Evolutionary conservation across 148 eudicot species (phyloP), one percentile per base, ranked within the genome.

Genomic region (Heliamphora exappendiculata): DNA sequence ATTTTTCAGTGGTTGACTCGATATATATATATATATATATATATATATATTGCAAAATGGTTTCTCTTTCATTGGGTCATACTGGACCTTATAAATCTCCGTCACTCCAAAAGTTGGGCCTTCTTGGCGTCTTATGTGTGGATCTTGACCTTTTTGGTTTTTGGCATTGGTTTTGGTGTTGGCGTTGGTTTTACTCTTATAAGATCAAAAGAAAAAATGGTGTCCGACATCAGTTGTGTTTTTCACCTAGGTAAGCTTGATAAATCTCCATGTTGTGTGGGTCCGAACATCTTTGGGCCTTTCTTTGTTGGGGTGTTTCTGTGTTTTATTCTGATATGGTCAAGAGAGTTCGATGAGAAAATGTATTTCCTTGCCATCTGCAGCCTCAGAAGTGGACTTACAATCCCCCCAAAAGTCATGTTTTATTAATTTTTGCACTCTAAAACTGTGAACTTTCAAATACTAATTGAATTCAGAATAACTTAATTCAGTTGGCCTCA

Each of bases 391-490:
- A 60, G 28, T 60, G 14, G 66, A 31, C 37, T 14, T 60, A 28
- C 66, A 60, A 60, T 60, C 66, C 31, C 31, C 37, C 31, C 39
- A 60, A 60, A 60, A 60, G 8, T 14, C 16, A 14, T 28, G 26
- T 28, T 42, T 65, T 17, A 17, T 37, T 65, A 22, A 20, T 16
- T 13, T 64, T 34, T 16, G 7, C 68, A 1, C 24, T 64, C 22
- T 64, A 22, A 19, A 17, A 66, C 11, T 10, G 7, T n/a, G 22
- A 39, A 20, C 11, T 36, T 65, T 7, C 7, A 12, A 63, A 5
- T 34, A 65, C 13, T 65, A 14, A 66, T 66, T 37, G 70, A 66
- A 66, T 67, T 41, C 71, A n/a, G 31, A 67, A 28, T 67, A 22
- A 67, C 39, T 41, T 65, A 7, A 39, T 22, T 42, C 22, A 6